Conservation (phyloP, 1,284 basidiomycete genomes). For the Ganoderma leucocontextum region DNA sequence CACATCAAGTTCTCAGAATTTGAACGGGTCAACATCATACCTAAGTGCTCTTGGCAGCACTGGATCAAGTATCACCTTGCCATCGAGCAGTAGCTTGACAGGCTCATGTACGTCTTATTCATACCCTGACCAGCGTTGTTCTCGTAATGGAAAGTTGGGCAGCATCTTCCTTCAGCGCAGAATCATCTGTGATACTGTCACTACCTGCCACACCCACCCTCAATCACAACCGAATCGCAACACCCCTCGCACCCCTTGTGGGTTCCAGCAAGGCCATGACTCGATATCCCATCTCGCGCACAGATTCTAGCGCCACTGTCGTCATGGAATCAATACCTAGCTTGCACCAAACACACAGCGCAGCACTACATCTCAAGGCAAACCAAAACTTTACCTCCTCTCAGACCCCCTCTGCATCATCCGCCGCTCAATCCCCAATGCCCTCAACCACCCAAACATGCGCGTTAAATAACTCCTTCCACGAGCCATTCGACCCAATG, state of each 20-base stretch:
- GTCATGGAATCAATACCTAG: slow-evolving; percentile 23
- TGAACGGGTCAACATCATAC: not conserved
- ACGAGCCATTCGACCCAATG: slow-evolving; percentile 35
- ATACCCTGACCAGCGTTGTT: not conserved
- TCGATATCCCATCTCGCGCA: slow-evolving; percentile 29
- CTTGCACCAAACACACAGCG: slow-evolving; percentile 26
- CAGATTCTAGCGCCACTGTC: slow-evolving; percentile 29
- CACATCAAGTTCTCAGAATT: not conserved
- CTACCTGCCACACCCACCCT: slow-evolving; percentile 23
- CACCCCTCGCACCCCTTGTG: slow-evolving; percentile 28
- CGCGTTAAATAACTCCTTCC: slow-evolving; percentile 12
- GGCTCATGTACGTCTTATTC: slow-evolving; percentile 19
- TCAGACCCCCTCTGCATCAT: slow-evolving; percentile 4
- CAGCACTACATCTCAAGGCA: not conserved
- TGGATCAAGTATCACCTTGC: not conserved
- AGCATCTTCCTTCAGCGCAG: slow-evolving; percentile 24
- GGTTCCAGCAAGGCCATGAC: slow-evolving; percentile 19
- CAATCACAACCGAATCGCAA: slow-evolving; percentile 13
- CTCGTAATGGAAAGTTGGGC: not conserved
- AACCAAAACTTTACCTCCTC: not conserved
- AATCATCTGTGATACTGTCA: slow-evolving; percentile 15
- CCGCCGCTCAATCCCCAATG: slow-evolving; percentile 6
- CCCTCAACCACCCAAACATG: slow-evolving; percentile 7
- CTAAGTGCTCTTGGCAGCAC: not conserved
- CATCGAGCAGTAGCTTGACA: slow-evolving; percentile 6